A percentile compares a stretch with the other conserved stretches of the same genome.
Evolutionary conservation across 352 stramenopile species (phyloP).

Genomic region (Plasmopara viticola): DNA sequence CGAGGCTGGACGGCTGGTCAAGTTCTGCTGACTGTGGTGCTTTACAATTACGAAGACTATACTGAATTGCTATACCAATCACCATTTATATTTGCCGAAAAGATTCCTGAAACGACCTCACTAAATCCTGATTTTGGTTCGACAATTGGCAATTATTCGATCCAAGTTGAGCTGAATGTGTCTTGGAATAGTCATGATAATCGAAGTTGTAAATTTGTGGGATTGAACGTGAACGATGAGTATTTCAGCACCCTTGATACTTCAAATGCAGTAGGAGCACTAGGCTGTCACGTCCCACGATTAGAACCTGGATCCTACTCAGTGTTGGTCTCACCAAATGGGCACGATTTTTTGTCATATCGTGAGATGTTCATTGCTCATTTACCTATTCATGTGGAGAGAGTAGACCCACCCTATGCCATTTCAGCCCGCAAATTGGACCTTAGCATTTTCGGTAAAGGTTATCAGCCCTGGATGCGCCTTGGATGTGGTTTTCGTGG

Average conservation of each 20-base stretch:
- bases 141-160: slow-evolving; percentile 16
- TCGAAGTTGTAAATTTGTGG: slow-evolving; percentile 22
- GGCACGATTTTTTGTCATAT: slow-evolving; percentile 23
- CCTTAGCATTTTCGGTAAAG: slow-evolving; percentile 22
- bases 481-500: slow-evolving; percentile 31
- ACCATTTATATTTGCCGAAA: slow-evolving; percentile 15
- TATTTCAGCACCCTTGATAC: slow-evolving; percentile 2
- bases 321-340: slow-evolving; percentile 33
- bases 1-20: slow-evolving; percentile 4
- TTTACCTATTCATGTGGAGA: slow-evolving; percentile 13
- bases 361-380: slow-evolving; percentile 23
- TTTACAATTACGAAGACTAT: slow-evolving; percentile 8
- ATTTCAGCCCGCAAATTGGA: slow-evolving; percentile 10
- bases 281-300: slow-evolving; percentile 21
- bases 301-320: slow-evolving; percentile 24
- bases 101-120: slow-evolving; percentile 3
- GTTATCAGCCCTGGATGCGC: slow-evolving; percentile 39
- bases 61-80: slow-evolving; percentile 21
- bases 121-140: slow-evolving; percentile 28
- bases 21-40: slow-evolving; percentile 15
- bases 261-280: background rate
- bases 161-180: slow-evolving; percentile 15
- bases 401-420: slow-evolving; percentile 18
- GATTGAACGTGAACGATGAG: slow-evolving; percentile 3
- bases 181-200: slow-evolving; percentile 10